phyloP scores from a whole-genome alignment of 306 rosid genomes.

The Mimosa pudica region DNA sequence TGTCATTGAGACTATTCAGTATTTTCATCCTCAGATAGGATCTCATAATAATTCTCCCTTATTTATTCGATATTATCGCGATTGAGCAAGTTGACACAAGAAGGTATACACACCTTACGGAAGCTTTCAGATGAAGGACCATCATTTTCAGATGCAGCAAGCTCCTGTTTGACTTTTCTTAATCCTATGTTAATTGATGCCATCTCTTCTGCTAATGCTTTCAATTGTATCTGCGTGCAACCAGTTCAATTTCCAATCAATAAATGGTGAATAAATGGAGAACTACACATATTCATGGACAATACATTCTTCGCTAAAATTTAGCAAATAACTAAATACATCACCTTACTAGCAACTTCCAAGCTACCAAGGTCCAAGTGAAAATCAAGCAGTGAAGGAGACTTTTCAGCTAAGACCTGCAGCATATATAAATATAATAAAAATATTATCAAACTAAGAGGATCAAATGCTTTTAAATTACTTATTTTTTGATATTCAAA shows the following conservation, averaged over 20 bases:
- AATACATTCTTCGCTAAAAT: slow-evolving; percentile 3
- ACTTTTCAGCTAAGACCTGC: slow-evolving; percentile 81
- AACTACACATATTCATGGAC: neutral
- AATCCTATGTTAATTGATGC: slow-evolving; percentile 89
- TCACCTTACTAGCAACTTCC: slow-evolving; percentile 88
- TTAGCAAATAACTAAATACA: neutral
- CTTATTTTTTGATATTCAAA: neutral
- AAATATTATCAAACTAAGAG: neutral
- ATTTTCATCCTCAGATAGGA: too few species aligned
- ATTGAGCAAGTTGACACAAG: slow-evolving; percentile 17
- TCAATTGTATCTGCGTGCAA: slow-evolving; percentile 95
- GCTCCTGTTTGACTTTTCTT: slow-evolving; percentile 90
- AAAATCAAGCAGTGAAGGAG: slow-evolving; percentile 87
- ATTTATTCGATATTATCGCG: neutral
- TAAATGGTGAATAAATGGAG: neutral
- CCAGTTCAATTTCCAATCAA: slow-evolving; percentile 34
- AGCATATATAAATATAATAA: slow-evolving; percentile 1
- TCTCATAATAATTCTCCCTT: too few species aligned
- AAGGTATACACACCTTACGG: slow-evolving; percentile 68
- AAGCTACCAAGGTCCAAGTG: slow-evolving; percentile 78
- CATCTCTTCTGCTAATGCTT: slow-evolving; percentile 99
- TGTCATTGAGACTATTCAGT: too few species aligned
- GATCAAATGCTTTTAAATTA: neutral
- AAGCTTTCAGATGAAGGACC: slow-evolving; percentile 87
- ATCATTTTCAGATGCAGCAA: slow-evolving; percentile 82